Conservation (phyloP, 306 rosid species). For the Quercus bicolor region DNA sequence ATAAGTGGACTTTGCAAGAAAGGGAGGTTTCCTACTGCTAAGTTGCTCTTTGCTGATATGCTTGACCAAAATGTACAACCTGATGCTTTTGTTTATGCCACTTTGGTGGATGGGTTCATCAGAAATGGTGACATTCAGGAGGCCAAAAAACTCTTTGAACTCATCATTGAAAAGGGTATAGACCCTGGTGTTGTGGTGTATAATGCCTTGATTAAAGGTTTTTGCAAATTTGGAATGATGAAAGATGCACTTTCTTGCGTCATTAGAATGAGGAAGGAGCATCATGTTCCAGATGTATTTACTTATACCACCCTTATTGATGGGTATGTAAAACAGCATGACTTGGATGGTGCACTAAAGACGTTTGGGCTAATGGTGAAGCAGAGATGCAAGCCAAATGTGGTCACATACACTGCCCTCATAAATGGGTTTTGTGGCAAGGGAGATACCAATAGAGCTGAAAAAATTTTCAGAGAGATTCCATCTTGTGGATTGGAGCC, state of each 20-base stretch:
- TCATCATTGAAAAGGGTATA: slow-evolving; percentile 40
- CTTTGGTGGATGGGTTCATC: slow-evolving; percentile 71
- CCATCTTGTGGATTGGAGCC: slow-evolving; percentile 60
- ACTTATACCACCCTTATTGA: slow-evolving; percentile 78
- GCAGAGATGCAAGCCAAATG: slow-evolving; percentile 61
- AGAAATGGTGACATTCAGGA: slow-evolving; percentile 55
- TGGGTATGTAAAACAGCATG: slow-evolving; percentile 65
- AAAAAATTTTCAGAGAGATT: slow-evolving; percentile 52
- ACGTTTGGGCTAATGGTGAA: slow-evolving; percentile 68
- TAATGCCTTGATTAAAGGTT: slow-evolving; percentile 84
- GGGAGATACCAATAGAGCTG: slow-evolving; percentile 55
- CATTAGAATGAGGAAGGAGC: slow-evolving; percentile 40
- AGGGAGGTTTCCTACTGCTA: slow-evolving; percentile 67
- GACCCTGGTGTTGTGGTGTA: slow-evolving; percentile 68
- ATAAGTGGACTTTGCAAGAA: slow-evolving; percentile 76
- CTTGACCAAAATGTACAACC: slow-evolving; percentile 60
- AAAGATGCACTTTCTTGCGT: slow-evolving; percentile 53
- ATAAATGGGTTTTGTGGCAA: slow-evolving; percentile 64
- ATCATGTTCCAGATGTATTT: slow-evolving; percentile 58
- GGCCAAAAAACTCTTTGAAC: slow-evolving; percentile 57
- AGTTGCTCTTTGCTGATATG: slow-evolving; percentile 67
- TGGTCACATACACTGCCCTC: slow-evolving; percentile 70
- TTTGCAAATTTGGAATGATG: slow-evolving; percentile 76
- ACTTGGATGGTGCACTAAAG: slow-evolving; percentile 51
- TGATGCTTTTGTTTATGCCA: slow-evolving; percentile 70